phyloP scores from a whole-genome alignment of 768 basidiomycete species.

The Hygrocybe coccinea region DNA sequence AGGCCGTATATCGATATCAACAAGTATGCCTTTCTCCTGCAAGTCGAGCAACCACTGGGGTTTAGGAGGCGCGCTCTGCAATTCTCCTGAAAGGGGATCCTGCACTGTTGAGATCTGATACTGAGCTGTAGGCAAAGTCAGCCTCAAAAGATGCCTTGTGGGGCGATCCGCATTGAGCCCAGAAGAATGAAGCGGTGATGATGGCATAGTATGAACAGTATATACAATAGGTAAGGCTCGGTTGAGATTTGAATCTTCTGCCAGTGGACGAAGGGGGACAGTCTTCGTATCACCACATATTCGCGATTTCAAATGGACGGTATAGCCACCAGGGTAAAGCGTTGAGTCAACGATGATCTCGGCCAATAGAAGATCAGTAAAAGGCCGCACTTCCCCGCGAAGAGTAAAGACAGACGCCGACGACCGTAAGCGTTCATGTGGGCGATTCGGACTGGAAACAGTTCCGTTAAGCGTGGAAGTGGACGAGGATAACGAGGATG shows the following conservation, averaged over 20 bases:
- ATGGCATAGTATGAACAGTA: slow-evolving; percentile 70
- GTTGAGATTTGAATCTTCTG: background rate
- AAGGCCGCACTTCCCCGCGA: slow-evolving; percentile 55
- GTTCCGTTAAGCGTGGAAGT: background rate
- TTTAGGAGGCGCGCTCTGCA: slow-evolving; percentile 50
- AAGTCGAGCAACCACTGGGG: slow-evolving; percentile 72
- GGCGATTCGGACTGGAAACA: background rate
- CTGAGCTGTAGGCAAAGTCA: slow-evolving; percentile 79
- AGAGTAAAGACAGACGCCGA: slow-evolving; percentile 57
- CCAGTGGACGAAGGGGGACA: background rate
- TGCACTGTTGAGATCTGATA: slow-evolving; percentile 69
- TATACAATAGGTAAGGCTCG: slow-evolving; percentile 50
- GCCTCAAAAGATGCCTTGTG: slow-evolving; percentile 69
- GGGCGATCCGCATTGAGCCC: slow-evolving; percentile 47
- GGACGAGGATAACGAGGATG: slow-evolving; percentile 2
- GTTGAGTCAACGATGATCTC: slow-evolving; percentile 81
- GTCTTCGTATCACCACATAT: slow-evolving; percentile 27
- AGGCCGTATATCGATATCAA: slow-evolving; percentile 55
- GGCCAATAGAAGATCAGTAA: slow-evolving; percentile 68
- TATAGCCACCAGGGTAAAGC: slow-evolving; percentile 73
- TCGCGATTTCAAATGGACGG: slow-evolving; percentile 43
- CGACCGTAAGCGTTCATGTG: slow-evolving; percentile 34
- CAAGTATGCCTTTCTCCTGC: slow-evolving; percentile 45
- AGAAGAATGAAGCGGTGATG: slow-evolving; percentile 77
- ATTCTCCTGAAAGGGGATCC: slow-evolving; percentile 77